These are phyloP conservation scores for Metarhizium album DNA, from an alignment of 2,329 filamentous ascomycete species.

Conservation along the genomic window DNA sequence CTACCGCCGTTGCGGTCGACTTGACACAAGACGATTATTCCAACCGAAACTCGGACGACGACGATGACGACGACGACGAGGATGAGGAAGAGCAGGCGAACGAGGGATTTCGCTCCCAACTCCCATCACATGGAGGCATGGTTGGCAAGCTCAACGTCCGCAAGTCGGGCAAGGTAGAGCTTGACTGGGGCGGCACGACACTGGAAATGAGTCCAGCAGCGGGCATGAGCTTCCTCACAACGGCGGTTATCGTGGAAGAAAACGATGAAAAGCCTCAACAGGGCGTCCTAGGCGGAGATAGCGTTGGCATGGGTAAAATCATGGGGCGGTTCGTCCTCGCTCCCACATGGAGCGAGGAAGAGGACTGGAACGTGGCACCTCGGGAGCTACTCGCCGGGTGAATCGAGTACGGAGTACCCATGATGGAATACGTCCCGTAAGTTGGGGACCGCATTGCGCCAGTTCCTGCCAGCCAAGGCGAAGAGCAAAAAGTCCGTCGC, in stretches of 20 bases:
- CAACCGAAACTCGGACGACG: constrained; percentile 13
- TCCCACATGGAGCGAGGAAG: constrained; percentile 46
- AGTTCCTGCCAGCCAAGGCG: neutral
- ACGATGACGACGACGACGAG: constrained; percentile 18
- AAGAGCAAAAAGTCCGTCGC: neutral
- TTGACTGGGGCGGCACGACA: constrained; percentile 50
- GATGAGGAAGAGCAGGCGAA: constrained; percentile 23
- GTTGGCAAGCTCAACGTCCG: constrained; percentile 50
- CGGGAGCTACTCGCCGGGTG: constrained; percentile 19
- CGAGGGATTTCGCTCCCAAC: constrained; percentile 26
- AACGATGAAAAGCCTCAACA: constrained; percentile 39
- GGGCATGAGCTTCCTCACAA: constrained; percentile 45
- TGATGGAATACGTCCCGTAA: neutral
- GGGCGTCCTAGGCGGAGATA: constrained; percentile 34
- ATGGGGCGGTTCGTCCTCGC: constrained; percentile 51
- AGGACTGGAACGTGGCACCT: constrained; percentile 39
- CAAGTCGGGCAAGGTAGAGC: constrained; percentile 49
- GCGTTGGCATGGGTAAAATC: constrained; percentile 52
- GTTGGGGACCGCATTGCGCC: neutral
- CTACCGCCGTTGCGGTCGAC: constrained; percentile 21
- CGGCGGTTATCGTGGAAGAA: constrained; percentile 49
- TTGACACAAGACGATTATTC: constrained; percentile 26
- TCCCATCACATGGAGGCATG: constrained; percentile 42
- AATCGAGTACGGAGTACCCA: neutral
- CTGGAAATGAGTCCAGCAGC: constrained; percentile 41